A percentile compares a stretch with the other conserved stretches of the same genome.
These are phyloP conservation scores for Cordyceps cateniannulata DNA, from an alignment of 2,329 filamentous ascomycete genomes.

Conservation along the genomic window DNA sequence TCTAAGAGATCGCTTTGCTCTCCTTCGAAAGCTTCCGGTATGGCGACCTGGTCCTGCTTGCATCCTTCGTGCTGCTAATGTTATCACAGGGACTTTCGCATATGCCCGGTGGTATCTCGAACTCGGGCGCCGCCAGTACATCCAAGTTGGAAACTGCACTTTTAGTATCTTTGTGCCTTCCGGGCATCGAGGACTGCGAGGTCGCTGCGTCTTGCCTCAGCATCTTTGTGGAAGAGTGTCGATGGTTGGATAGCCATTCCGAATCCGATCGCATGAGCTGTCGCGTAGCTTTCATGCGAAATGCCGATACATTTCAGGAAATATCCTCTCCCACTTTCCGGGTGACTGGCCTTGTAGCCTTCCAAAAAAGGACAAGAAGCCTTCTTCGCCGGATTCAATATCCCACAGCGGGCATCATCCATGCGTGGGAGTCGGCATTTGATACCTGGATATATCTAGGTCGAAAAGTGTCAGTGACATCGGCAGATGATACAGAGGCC, in stretches of 20 bases:
- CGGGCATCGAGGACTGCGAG: constrained; percentile 59
- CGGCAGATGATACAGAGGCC: constrained; percentile 47
- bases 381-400: constrained; percentile 54
- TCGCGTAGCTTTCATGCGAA: constrained; percentile 49
- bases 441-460: constrained; percentile 59
- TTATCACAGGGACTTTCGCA: constrained; percentile 45
- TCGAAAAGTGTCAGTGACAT: constrained; percentile 52
- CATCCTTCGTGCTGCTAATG: background rate
- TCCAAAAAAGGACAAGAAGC: constrained; percentile 58
- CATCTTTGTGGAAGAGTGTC: constrained; percentile 56
- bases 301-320: constrained; percentile 54
- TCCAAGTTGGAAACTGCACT: constrained; percentile 56
- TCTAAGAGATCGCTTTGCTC: constrained; percentile 46
- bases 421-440: constrained; percentile 61
- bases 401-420: constrained; percentile 59
- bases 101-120: constrained; percentile 46
- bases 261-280: constrained; percentile 39
- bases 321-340: constrained; percentile 58
- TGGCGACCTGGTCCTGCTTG: constrained; percentile 15
- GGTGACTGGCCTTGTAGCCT: constrained; percentile 63
- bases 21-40: constrained; percentile 46
- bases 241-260: constrained; percentile 44
- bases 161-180: constrained; percentile 57
- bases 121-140: constrained; percentile 44
- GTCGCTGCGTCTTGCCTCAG: constrained; percentile 56